A percentile compares a stretch with the other conserved stretches of the same genome.
Evolutionary conservation across 2,329 filamentous ascomycete genomes (phyloP).

Genomic region (Aspergillus sp.): DNA sequence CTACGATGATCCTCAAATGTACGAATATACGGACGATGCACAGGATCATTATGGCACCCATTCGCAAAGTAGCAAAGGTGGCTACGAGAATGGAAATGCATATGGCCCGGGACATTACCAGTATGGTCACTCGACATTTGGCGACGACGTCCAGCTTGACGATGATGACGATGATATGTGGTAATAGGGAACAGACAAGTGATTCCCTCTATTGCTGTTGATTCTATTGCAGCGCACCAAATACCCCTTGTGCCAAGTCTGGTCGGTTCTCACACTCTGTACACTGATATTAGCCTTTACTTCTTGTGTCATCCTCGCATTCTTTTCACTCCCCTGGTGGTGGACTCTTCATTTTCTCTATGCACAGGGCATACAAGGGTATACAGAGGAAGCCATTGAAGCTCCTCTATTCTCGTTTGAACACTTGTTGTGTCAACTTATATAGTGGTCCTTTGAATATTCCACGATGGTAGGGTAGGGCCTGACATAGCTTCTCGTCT

Average conservation of each 20-base stretch:
- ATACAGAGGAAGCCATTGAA: constrained; percentile 4
- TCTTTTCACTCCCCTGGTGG: constrained; percentile 3
- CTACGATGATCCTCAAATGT: constrained; percentile 54
- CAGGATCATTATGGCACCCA: constrained; percentile 41
- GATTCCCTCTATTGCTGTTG: constrained; percentile 27
- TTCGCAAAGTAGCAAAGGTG: constrained; percentile 39
- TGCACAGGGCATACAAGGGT: constrained; percentile 12
- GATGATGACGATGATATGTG: constrained; percentile 53
- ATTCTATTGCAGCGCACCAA: constrained; percentile 29
- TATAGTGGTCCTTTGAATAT: constrained; percentile 21
- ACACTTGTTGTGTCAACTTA: constrained; percentile 18
- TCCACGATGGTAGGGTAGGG: constrained; percentile 15
- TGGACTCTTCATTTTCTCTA: not conserved
- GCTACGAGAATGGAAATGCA: constrained; percentile 40
- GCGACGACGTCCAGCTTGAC: constrained; percentile 45
- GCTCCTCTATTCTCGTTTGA: constrained; percentile 11
- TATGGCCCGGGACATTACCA: constrained; percentile 41
- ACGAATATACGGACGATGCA: constrained; percentile 52
- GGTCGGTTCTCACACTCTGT: constrained; percentile 30
- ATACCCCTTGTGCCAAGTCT: constrained; percentile 35
- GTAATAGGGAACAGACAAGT: constrained; percentile 36
- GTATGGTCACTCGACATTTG: constrained; percentile 43
- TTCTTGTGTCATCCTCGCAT: constrained; percentile 2
- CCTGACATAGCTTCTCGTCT: constrained; percentile 19
- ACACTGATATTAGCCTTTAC: constrained; percentile 25